Conservation (phyloP, 2,329 filamentous ascomycete genomes). For the Stagonosporopsis vannaccii region DNA sequence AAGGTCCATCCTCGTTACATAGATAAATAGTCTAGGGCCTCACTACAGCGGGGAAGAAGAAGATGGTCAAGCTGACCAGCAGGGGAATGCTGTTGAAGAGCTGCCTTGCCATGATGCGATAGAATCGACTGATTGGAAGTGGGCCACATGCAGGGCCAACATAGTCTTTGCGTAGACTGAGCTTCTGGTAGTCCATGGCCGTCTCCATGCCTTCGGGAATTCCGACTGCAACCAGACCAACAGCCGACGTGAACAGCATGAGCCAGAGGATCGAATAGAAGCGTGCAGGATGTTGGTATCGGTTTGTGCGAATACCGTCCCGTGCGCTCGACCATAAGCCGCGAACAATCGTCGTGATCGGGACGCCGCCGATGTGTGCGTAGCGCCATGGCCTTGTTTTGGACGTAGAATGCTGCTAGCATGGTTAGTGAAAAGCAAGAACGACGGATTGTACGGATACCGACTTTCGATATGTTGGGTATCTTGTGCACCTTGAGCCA, state of each 20-base stretch:
- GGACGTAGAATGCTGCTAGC: not conserved
- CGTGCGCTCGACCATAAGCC: not conserved
- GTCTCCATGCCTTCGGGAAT: slow-evolving; percentile 10
- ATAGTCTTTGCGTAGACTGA: not conserved
- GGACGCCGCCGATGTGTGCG: slow-evolving; percentile 11
- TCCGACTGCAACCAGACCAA: not conserved
- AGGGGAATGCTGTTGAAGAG: not conserved
- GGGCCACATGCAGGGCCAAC: slow-evolving; percentile 3
- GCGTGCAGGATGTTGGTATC: slow-evolving; percentile 9
- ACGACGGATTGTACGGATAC: too few relatives aligned
- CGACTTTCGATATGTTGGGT: not conserved
- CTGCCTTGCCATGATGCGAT: slow-evolving; percentile 6
- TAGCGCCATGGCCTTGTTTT: slow-evolving; percentile 5
- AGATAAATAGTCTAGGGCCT: not conserved
- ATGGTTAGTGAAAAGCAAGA: not conserved
- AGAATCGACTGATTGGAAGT: not conserved
- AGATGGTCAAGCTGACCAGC: slow-evolving; percentile 14
- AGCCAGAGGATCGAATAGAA: slow-evolving; percentile 6
- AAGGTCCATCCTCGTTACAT: not conserved
- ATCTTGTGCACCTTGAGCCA: slow-evolving; percentile 2
- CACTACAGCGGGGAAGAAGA: slow-evolving; percentile 17
- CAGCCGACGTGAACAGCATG: not conserved
- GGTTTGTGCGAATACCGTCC: slow-evolving; percentile 13
- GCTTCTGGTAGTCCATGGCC: not conserved
- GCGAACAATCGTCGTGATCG: slow-evolving; percentile 1